Evolutionary conservation across 306 rosid genomes (phyloP).

Genomic region (Cicer pinnatifidum): DNA sequence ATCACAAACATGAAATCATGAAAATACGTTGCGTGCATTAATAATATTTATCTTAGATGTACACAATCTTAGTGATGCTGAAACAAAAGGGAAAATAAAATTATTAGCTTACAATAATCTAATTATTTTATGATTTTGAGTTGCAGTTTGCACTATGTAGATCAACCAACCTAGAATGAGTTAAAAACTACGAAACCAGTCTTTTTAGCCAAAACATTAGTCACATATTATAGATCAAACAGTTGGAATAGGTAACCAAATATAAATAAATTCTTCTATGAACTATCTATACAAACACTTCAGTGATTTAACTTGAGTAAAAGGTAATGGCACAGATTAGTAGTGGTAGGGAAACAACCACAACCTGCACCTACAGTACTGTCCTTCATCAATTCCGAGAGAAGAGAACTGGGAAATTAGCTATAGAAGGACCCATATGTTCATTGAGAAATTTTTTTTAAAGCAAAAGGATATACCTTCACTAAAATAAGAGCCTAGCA

Average conservation of each 20-base stretch:
- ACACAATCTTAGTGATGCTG: background rate
- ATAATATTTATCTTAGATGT: slow-evolving; percentile 24
- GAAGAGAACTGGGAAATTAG: background rate
- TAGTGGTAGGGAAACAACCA: background rate
- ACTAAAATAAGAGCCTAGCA: slow-evolving; percentile 19
- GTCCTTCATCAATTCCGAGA: background rate
- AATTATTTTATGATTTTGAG: slow-evolving; percentile 4
- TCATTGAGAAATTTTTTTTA: background rate
- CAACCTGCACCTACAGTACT: background rate
- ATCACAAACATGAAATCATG: slow-evolving; percentile 24
- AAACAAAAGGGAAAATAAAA: slow-evolving; percentile 34
- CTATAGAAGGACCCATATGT: background rate
- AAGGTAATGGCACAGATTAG: background rate
- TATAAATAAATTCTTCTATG: slow-evolving; percentile 5
- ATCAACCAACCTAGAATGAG: slow-evolving; percentile 15
- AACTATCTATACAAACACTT: background rate
- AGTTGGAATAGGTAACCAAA: slow-evolving; percentile 18
- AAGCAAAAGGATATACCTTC: background rate
- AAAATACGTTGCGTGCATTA: slow-evolving; percentile 21
- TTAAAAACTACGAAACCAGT: background rate
- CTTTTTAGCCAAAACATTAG: slow-evolving; percentile 2
- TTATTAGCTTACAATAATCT: slow-evolving; percentile 1
- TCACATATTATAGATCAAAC: slow-evolving; percentile 25
- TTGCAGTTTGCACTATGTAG: background rate
- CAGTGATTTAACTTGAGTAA: background rate